Conservation (phyloP, 139 green algal genomes). For the Pseudopediastrum boryanum region DNA sequence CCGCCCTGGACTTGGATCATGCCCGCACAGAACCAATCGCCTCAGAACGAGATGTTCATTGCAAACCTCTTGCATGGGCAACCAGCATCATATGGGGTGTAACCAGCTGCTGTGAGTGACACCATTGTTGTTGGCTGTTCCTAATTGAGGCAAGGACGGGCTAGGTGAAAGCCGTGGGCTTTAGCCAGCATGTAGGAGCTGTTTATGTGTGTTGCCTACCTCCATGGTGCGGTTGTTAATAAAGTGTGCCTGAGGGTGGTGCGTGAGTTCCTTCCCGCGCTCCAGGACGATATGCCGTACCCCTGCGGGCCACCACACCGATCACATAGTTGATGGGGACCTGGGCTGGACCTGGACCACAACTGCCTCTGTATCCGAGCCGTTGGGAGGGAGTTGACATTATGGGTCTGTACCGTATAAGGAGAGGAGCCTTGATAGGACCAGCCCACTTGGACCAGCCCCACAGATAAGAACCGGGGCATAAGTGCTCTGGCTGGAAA, state of each 20-base stretch:
- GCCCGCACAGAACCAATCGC: too few relatives aligned
- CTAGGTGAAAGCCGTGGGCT: not conserved
- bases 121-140: not conserved
- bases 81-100: not conserved
- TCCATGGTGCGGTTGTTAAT: constrained; percentile 97
- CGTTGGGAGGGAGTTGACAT: not conserved
- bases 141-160: too few relatives aligned
- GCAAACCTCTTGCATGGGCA: not conserved
- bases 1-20: too few relatives aligned
- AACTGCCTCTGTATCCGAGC: not conserved
- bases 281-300: constrained; percentile 77
- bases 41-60: not conserved
- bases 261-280: constrained; percentile 34
- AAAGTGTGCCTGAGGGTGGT: constrained; percentile 91
- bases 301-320: constrained; percentile 31
- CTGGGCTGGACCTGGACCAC: not conserved
- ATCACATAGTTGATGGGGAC: not conserved
- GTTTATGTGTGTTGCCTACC: constrained; percentile 37
- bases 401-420: constrained; percentile 48
- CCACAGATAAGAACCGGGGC: constrained; percentile 79
- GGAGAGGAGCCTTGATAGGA: constrained; percentile 69
- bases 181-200: not conserved
- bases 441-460: constrained; percentile 81
- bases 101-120: not conserved
- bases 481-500: not conserved